A percentile compares a stretch with the other conserved stretches of the same genome.
Conservation (phyloP, 805 yeast species). For the Candida hungchunana region DNA sequence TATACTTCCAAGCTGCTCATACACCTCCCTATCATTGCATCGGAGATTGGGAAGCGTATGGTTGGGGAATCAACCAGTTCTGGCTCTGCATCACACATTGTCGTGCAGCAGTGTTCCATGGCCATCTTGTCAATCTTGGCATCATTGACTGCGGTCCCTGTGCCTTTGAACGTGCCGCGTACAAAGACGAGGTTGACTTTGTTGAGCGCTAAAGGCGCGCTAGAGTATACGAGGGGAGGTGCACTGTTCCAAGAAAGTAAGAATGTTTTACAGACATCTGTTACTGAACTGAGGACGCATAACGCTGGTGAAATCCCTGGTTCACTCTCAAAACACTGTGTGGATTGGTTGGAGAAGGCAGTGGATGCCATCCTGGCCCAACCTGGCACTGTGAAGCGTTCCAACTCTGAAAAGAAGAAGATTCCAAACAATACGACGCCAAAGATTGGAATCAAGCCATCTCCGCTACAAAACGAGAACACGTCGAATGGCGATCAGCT, state of each 20-base stretch:
- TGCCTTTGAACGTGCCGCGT: conserved; percentile 60
- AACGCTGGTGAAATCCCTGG: conserved; percentile 54
- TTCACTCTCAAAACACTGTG: conserved; percentile 52
- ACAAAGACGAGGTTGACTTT: conserved; percentile 61
- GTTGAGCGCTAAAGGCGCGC: conserved; percentile 66
- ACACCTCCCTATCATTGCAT: conserved; percentile 58
- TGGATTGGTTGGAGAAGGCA: conserved; percentile 53
- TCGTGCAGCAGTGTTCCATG: conserved; percentile 63
- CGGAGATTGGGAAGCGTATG: conserved; percentile 24
- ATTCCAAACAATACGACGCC: conserved; percentile 8
- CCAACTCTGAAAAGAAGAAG: conserved; percentile 14
- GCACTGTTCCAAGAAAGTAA: conserved; percentile 70
- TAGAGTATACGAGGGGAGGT: conserved; percentile 83
- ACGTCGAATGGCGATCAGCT: conserved; percentile 15
- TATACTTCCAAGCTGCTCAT: conserved; percentile 60
- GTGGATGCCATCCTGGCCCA: conserved; percentile 50
- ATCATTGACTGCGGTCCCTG: conserved; percentile 46
- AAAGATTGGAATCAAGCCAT: conserved; percentile 10
- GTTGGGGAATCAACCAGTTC: conserved; percentile 21
- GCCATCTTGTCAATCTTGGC: conserved; percentile 54
- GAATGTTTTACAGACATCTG: conserved; percentile 45
- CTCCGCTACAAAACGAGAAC: conserved; percentile 15
- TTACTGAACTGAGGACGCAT: conserved; percentile 41
- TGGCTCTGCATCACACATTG: conserved; percentile 54
- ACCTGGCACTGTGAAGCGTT: conserved; percentile 11